Conservation (phyloP, 306 rosid species). For the Arachis stenosperma region DNA sequence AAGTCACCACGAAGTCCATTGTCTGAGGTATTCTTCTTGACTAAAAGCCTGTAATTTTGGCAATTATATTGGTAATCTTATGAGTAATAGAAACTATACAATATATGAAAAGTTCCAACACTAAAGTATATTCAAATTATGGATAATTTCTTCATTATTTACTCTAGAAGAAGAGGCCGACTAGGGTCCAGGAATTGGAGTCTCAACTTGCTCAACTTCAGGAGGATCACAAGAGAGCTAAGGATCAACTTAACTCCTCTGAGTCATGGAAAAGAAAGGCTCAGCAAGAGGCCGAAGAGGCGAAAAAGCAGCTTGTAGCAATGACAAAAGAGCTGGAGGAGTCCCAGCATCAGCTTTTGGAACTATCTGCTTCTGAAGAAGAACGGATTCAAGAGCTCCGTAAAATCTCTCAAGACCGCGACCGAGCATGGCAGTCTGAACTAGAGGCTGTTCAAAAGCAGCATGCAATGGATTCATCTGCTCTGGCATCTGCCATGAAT, state of each 20-base stretch:
- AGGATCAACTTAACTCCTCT: slow-evolving; percentile 66
- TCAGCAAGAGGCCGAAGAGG: slow-evolving; percentile 80
- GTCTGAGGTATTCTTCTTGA: slow-evolving; percentile 58
- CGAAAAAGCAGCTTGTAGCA: slow-evolving; percentile 55
- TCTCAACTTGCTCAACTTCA: slow-evolving; percentile 68
- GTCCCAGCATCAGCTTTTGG: slow-evolving; percentile 70
- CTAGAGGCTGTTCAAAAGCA: slow-evolving; percentile 88
- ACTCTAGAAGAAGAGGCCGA: slow-evolving; percentile 63
- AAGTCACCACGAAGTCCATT: slow-evolving; percentile 63
- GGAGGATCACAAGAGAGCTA: slow-evolving; percentile 72
- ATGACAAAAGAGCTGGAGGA: slow-evolving; percentile 71
- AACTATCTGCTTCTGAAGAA: slow-evolving; percentile 77
- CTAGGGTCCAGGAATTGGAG: slow-evolving; percentile 68
- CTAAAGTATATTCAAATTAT: not conserved
- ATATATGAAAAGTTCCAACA: too few species aligned
- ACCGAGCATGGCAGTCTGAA: slow-evolving; percentile 91
- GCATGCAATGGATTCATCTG: slow-evolving; percentile 84
- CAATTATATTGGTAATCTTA: slow-evolving; percentile 11
- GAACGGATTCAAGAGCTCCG: slow-evolving; percentile 73
- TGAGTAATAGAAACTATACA: not conserved
- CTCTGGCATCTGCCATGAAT: slow-evolving; percentile 72
- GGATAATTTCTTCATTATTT: not conserved
- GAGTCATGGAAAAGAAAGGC: slow-evolving; percentile 65
- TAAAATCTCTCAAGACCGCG: slow-evolving; percentile 82
- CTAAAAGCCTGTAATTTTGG: not conserved